Evolutionary conservation across 129 eudicot genomes (phyloP).

Genomic region (Flaveria ramosissima): DNA sequence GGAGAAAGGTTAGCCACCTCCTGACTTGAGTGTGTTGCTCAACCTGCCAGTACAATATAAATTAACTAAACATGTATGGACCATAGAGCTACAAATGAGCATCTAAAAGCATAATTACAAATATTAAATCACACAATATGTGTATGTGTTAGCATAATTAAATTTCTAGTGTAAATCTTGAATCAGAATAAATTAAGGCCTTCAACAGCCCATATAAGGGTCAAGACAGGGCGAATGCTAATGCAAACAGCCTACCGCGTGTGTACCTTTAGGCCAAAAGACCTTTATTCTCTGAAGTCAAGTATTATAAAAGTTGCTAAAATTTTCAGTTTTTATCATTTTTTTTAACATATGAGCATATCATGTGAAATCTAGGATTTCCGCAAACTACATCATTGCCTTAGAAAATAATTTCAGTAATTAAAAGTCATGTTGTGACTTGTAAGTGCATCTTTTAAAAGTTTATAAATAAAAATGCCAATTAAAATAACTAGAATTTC

Average conservation of each 20-base stretch:
- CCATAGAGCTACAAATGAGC: not conserved
- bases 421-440: not conserved
- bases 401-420: not conserved
- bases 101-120: not conserved
- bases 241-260: not conserved
- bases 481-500: not conserved
- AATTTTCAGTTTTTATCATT: not conserved
- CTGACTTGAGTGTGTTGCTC: constrained; percentile 84
- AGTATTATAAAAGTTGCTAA: not conserved
- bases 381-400: not conserved
- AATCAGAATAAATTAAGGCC: not conserved
- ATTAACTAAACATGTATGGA: not conserved
- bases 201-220: not conserved
- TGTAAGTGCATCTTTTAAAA: not conserved
- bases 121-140: not conserved
- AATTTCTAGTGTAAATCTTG: not conserved
- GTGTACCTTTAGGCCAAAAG: not conserved
- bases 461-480: not conserved
- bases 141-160: too few species aligned
- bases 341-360: not conserved
- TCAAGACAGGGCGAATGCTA: not conserved
- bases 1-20: constrained; percentile 55
- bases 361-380: not conserved
- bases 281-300: not conserved
- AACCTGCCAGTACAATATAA: constrained; percentile 49